Conservation (phyloP, 2,329 filamentous ascomycete genomes). For the Stagonosporopsis chrysanthemi region DNA sequence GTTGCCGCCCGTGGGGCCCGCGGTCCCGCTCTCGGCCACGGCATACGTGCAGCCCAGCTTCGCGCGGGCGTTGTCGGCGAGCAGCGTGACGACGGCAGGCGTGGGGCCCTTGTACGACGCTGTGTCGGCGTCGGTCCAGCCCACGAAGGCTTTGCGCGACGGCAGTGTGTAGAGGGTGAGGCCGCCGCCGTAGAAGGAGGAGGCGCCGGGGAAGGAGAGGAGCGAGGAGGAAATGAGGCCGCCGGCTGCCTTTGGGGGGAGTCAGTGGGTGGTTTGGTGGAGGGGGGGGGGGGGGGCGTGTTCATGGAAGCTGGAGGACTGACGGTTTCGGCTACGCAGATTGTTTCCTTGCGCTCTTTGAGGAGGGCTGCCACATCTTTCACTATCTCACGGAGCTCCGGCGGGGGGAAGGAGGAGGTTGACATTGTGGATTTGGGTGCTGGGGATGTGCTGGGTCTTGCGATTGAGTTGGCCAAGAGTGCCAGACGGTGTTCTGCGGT, state of each 20-base stretch:
- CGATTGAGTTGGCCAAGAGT: background rate
- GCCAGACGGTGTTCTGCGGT: background rate
- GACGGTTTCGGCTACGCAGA: slow-evolving; percentile 69
- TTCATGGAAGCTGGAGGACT: background rate
- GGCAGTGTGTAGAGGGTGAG: slow-evolving; percentile 68
- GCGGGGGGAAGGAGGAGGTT: slow-evolving; percentile 50
- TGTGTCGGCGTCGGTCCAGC: slow-evolving; percentile 65
- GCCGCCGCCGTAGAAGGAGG: slow-evolving; percentile 67
- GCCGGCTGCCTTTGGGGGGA: slow-evolving; percentile 62
- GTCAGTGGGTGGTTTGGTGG: background rate
- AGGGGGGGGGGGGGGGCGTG: background rate
- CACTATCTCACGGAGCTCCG: slow-evolving; percentile 53
- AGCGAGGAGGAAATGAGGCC: slow-evolving; percentile 67
- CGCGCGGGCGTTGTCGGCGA: slow-evolving; percentile 65
- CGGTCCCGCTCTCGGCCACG: slow-evolving; percentile 67
- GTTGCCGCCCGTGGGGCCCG: slow-evolving; percentile 66
- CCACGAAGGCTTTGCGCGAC: slow-evolving; percentile 64
- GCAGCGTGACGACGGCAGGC: slow-evolving; percentile 61
- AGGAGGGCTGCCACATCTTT: slow-evolving; percentile 62
- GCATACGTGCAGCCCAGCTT: slow-evolving; percentile 65
- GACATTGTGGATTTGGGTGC: slow-evolving; percentile 29
- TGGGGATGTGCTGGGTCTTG: background rate
- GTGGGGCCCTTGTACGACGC: slow-evolving; percentile 66
- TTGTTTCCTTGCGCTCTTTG: slow-evolving; percentile 62
- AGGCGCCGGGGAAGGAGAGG: slow-evolving; percentile 66